These are phyloP conservation scores for Pythium guiyangense DNA, from an alignment of 352 stramenopile species.

Conservation along the genomic window DNA sequence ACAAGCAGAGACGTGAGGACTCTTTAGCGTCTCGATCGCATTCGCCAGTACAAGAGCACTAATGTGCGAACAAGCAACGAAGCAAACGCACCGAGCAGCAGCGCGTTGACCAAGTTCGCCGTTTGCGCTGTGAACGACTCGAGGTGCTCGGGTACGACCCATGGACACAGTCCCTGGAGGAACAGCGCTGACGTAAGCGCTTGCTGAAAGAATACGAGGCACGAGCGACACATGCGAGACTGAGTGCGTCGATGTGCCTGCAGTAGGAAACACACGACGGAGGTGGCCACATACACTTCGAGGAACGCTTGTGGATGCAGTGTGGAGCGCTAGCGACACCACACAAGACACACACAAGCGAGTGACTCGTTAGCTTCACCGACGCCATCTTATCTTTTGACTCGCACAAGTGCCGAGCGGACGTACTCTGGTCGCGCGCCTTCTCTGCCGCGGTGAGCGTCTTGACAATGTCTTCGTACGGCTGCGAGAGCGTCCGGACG, in stretches of 20 bases:
- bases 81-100: conserved; percentile 28
- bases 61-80: background rate
- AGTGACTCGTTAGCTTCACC: background rate
- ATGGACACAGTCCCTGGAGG: conserved; percentile 24
- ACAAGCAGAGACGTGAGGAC: background rate
- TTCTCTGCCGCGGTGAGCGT: conserved; percentile 47
- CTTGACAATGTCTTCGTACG: conserved; percentile 61
- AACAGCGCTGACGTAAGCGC: conserved; percentile 43
- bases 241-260: too few relatives aligned
- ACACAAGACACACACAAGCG: background rate
- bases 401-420: background rate
- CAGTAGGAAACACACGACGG: too few relatives aligned
- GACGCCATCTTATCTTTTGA: background rate
- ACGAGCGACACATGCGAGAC: too few relatives aligned
- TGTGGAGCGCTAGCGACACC: background rate
- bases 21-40: background rate
- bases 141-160: conserved; percentile 15
- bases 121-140: conserved; percentile 29
- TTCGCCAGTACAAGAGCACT: too few relatives aligned
- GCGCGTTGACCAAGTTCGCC: conserved; percentile 21
- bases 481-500: conserved; percentile 58
- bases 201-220: conserved; percentile 23
- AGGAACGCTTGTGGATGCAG: background rate
- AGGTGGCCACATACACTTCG: background rate
- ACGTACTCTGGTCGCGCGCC: conserved; percentile 14